Evolutionary conservation across 345 rosid species (phyloP), one percentile per base, ranked within the genome.

Genomic region (Populus nigra): DNA sequence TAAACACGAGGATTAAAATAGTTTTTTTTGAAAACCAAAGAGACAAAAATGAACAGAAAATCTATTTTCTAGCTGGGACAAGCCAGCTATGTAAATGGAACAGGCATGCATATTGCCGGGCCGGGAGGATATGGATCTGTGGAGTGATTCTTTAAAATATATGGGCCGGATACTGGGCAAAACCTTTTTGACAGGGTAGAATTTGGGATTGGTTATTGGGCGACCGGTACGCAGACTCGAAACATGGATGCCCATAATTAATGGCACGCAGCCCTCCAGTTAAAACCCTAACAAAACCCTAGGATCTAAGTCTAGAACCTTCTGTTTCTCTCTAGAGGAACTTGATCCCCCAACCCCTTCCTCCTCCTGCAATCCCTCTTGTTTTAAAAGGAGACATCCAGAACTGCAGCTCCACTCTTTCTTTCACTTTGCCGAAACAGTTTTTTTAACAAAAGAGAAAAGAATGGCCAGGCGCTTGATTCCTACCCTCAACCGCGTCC

Each of bases 391-490:
- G 63, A 59, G 63, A 41, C 7, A 57, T 11, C n/a, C 27, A 4
- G 3, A 10, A n/a, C 5, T 4, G 35, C 23, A 10, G 18, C 27
- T 3, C 25, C 39, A 0, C 43, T 11, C 39, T 31, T 31, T 11
- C 39, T 31, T 9, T 3, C 29, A 59, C 1, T 23, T 57, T 57
- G 63, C 29, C 6, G 0, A 10, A 66, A 13, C 1, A 62, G 20
- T 8, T 10, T 57, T 53, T n/a, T 11, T 57, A n/a, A 59, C 27
- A 23, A n/a, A 23, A 9, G 12, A 10, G 12, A 36, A 55, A 27
- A 41, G 43, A 81, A 93, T 93, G 98, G 91, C 92, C 74, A 93
- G 87, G 90, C 95, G 98, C 29, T 72, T 93, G 83, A 73, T 92
- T 53, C 98, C 98, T 29, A 55, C 90, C 33, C 83, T 94, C 17